Evolutionary conservation across 2,329 filamentous ascomycete species (phyloP).

Genomic region (Nigrograna mackinnonii): DNA sequence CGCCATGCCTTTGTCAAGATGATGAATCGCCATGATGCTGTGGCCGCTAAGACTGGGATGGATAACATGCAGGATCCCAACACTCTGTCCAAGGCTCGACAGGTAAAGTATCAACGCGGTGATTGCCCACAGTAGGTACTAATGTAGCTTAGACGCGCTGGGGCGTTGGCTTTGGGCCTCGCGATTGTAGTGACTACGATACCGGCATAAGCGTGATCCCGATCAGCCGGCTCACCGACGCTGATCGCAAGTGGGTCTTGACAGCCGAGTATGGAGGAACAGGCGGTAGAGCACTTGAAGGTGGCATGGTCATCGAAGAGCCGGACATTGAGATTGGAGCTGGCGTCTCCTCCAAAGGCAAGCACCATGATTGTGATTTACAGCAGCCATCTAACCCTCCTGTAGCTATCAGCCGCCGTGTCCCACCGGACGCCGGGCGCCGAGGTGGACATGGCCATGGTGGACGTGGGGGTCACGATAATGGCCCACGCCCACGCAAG

Average conservation of each 20-base stretch:
- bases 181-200: constrained; percentile 95
- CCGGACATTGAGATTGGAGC: constrained; percentile 98
- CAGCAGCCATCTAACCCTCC: constrained; percentile 14
- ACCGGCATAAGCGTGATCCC: constrained; percentile 93
- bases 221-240: constrained; percentile 89
- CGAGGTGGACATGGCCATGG: constrained; percentile 6
- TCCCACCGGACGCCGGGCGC: constrained; percentile 31
- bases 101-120: constrained; percentile 29
- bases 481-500: constrained; percentile 30
- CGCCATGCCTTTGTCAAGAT: constrained; percentile 99
- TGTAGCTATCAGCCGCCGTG: constrained; percentile 38
- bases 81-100: constrained; percentile 64
- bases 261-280: constrained; percentile 93
- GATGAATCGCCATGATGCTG: constrained; percentile 84
- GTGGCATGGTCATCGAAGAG: constrained; percentile 89
- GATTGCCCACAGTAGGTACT: constrained; percentile 12
- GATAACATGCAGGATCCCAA: constrained; percentile 75
- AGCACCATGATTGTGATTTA: not conserved
- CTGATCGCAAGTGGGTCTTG: constrained; percentile 95
- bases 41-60: constrained; percentile 84
- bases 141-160: constrained; percentile 74
- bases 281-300: constrained; percentile 78
- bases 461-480: constrained; percentile 20
- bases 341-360: constrained; percentile 90
- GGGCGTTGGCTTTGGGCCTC: constrained; percentile 95